Base-by-base conservation (phyloP, 208 protist genomes). In the Leishmania guyanensis region DNA sequence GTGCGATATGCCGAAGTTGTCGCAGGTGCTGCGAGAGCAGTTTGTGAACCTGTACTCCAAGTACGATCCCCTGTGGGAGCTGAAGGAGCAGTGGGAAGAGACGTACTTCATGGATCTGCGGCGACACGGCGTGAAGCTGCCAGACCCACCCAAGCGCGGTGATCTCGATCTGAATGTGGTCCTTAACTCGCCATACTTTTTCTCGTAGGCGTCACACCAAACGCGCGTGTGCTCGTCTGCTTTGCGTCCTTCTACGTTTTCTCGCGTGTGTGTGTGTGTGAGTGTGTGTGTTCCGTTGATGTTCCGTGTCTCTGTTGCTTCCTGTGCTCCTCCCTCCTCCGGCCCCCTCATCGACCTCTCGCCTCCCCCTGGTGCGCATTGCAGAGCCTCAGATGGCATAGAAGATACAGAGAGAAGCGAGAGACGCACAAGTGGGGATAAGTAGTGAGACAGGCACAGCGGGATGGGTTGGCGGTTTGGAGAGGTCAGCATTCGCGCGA, bases 31-130 rank as follows among this genome's bases (percentile, higher is more conserved):
- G 51, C 94, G 99, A 64, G 88, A 99, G 80, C 88, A 99, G 83
- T 99, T 99, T 84, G 93, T 99, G 5, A 90, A 96, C 39, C 89
- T 99, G 22, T 99, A 99, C 94, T 87, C 86, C 48, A 89, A 94
- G 77, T 94, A 97, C 82, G 95, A 98, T 82, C 95, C 95, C 8
- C 74, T 98, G 71, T 97, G 93, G 95, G 94, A 98, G 85, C 79
- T 98, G 62, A 97, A 97, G 88, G 92, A 94, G 86, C 95, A 98
- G 86, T 97, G 93, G 93, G 95, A 98, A 79, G 95, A 97, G 88
- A 87, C 88, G 43, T 98, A 94, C 87, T 96, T 95, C 81, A 88
- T 90, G 75, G 95, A 98, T 70, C 88, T 98, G 39, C 84, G 89
- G 26, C 92, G 95, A 29, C 92, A 97, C 77, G 95, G 95, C 22